Evolutionary conservation across 1,284 basidiomycete species (phyloP), one percentile per base, ranked within the genome.

Genomic region (Hymenochaete sp.): DNA sequence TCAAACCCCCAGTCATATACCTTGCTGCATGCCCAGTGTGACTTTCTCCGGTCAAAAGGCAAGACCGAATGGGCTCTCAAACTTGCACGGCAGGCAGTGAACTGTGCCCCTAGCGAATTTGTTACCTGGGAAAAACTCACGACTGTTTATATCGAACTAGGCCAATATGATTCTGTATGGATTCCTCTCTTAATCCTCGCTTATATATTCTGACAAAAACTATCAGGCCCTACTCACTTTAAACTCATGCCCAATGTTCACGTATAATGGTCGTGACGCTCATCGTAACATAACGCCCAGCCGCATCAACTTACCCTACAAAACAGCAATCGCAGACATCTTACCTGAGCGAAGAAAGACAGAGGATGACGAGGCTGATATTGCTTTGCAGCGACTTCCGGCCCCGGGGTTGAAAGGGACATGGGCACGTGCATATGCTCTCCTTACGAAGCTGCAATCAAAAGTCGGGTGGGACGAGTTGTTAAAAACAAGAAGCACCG

Each of bases 171-270:
- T 58, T 82, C 82, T 47, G 79, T 75, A 49, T 8, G 32, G 13
- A 5, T 35, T 16, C 43, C 70, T 58, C 11, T 10, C 36, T 8
- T 25, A 10, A 14, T 19, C 10, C n/a, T 8, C 10, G 1, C 6
- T 8, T 43, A 27, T 19, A 25, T 6, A 16, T 4, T 16, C 13
- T 27, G 33, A 27, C 14, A 22, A 21, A 3, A 1, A 36, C 38
- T 18, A 0, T 41, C 7, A 76, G 73, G 92, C 95, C 0, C 70
- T 98, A 10, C 73, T 98, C 31, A 98, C 95, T 1, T 77, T 98
- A 50, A 98, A 98, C 61, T 98, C 95, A 29, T 98, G 96, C 67
- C 95, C 95, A 1, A 98, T 98, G 95, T 98, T 98, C 66, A 98
- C 95, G 1, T 98, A 90, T 68, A 97, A 97, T 61, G 95, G 96